Percentiles rank a stretch among this genome's conserved stretches.
These are phyloP conservation scores for Tubosaeta brunneosetosa DNA, from an alignment of 768 basidiomycete genomes.

Conservation along the genomic window DNA sequence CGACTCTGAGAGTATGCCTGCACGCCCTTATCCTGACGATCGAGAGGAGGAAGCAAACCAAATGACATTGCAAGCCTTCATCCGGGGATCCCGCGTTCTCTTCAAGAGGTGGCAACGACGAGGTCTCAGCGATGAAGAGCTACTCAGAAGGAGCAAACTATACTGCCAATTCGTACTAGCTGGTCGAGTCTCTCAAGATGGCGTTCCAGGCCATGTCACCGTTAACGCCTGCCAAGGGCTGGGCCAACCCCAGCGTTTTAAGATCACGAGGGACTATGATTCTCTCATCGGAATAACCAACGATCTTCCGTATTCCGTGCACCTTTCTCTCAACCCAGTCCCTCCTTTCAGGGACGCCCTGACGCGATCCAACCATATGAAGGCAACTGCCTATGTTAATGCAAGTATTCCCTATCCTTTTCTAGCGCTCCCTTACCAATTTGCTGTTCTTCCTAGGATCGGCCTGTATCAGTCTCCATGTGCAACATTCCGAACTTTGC, in stretches of 20 bases:
- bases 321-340: neutral
- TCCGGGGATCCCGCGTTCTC: too few relatives aligned
- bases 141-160: too few relatives aligned
- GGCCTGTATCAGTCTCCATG: neutral
- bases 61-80: too few relatives aligned
- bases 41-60: too few relatives aligned
- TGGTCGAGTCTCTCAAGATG: neutral
- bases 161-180: neutral
- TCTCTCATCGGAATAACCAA: conserved; percentile 4
- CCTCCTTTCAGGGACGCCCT: neutral
- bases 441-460: too few relatives aligned
- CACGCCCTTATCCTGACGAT: too few relatives aligned
- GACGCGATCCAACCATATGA: neutral
- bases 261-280: neutral
- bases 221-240: neutral
- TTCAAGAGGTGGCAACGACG: too few relatives aligned
- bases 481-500: neutral
- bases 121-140: too few relatives aligned
- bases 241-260: neutral
- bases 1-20: too few relatives aligned
- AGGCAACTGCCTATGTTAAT: neutral
- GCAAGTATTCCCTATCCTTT: too few relatives aligned
- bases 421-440: too few relatives aligned
- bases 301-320: neutral
- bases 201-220: neutral